phyloP scores from a whole-genome alignment of 1,284 basidiomycete species.

The Fomitopsis pinicola region DNA sequence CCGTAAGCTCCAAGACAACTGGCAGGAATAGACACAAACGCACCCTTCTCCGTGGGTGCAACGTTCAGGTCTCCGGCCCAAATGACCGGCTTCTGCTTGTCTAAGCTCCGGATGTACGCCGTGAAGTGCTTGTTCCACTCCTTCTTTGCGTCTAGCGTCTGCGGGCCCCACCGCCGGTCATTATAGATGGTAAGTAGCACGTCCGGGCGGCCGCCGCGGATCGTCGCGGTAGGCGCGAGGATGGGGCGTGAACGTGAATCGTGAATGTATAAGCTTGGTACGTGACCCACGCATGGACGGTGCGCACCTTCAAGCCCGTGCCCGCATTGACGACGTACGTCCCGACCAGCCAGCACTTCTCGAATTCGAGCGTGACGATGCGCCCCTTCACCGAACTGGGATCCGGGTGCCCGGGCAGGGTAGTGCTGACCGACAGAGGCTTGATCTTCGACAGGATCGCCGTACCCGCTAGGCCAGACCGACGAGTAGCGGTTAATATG shows the following conservation, averaged over 20 bases:
- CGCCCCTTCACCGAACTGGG: conserved; percentile 62
- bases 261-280: not conserved
- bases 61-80: conserved; percentile 92
- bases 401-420: conserved; percentile 71
- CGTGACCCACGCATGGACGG: not conserved
- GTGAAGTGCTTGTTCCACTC: conserved; percentile 77
- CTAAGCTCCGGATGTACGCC: conserved; percentile 64
- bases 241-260: not conserved
- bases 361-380: conserved; percentile 81
- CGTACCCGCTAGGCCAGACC: conserved; percentile 57
- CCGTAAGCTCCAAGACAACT: not conserved
- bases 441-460: conserved; percentile 79
- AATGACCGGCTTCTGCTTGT: conserved; percentile 78
- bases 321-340: conserved; percentile 92
- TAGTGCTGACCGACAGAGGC: conserved; percentile 62
- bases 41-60: conserved; percentile 71
- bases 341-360: conserved; percentile 66
- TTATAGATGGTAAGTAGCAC: not conserved
- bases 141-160: conserved; percentile 74
- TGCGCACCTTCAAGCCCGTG: conserved; percentile 63
- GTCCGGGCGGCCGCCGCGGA: not conserved
- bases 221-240: not conserved
- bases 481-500: conserved; percentile 2
- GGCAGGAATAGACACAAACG: conserved; percentile 9
- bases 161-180: not conserved